Evolutionary conservation across 306 rosid genomes (phyloP).

Genomic region (Abrus precatorius): DNA sequence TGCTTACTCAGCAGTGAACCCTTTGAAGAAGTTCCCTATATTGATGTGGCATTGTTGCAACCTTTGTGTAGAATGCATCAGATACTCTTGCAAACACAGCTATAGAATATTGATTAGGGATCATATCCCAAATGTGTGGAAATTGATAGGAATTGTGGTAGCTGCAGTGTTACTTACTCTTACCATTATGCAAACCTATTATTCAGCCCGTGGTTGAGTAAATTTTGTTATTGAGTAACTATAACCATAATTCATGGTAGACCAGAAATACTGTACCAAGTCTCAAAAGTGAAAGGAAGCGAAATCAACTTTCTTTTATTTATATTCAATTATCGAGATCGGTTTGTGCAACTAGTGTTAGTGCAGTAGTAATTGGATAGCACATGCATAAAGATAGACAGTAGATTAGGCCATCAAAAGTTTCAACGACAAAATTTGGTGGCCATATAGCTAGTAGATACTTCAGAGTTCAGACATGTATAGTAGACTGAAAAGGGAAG

Average conservation of each 20-base stretch:
- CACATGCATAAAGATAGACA: constrained; percentile 13
- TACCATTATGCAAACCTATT: constrained; percentile 48
- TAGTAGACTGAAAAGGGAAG: not conserved
- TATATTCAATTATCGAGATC: constrained; percentile 10
- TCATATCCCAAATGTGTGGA: constrained; percentile 53
- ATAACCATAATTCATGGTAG: not conserved
- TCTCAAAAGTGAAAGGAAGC: constrained; percentile 2
- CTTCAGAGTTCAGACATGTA: not conserved
- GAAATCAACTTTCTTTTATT: not conserved
- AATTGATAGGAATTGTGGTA: constrained; percentile 39
- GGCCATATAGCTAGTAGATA: not conserved
- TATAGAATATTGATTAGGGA: constrained; percentile 41
- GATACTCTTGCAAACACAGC: constrained; percentile 42
- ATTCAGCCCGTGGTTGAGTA: constrained; percentile 29
- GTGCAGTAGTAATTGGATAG: not conserved
- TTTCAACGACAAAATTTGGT: constrained; percentile 18
- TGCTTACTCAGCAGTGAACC: constrained; percentile 41
- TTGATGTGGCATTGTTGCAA: constrained; percentile 44
- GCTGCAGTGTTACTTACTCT: constrained; percentile 47
- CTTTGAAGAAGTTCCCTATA: constrained; percentile 39
- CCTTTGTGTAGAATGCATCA: constrained; percentile 22
- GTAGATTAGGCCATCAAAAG: constrained; percentile 12
- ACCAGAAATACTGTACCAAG: not conserved
- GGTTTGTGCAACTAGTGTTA: not conserved
- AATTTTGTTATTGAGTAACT: not conserved